Conservation (phyloP, 75 land plant species). For the Sequoia sempervirens region DNA sequence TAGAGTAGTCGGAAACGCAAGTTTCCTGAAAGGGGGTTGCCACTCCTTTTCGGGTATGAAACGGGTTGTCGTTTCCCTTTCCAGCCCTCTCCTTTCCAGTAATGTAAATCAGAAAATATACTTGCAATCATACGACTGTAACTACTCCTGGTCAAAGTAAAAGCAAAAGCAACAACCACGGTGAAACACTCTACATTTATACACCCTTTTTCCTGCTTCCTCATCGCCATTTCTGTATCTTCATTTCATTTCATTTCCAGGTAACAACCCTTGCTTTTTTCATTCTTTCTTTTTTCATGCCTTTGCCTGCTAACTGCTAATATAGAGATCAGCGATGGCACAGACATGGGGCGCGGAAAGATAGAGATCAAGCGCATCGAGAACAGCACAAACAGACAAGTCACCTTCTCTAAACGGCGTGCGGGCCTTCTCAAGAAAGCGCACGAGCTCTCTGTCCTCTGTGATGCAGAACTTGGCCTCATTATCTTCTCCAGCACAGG, state of each 20-base stretch:
- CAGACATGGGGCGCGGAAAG: slow-evolving; percentile 26
- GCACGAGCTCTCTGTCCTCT: slow-evolving; percentile 27
- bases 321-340: no score
- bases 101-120: no score
- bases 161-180: no score
- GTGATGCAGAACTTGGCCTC: slow-evolving; percentile 24
- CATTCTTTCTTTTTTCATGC: not conserved
- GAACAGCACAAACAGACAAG: slow-evolving; percentile 18
- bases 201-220: no score
- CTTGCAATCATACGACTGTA: no score
- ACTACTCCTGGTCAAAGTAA: no score
- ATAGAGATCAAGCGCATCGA: slow-evolving; percentile 35
- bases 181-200: no score
- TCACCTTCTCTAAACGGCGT: slow-evolving; percentile 28
- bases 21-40: not conserved
- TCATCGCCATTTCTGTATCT: no score
- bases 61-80: not conserved
- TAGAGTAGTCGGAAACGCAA: not conserved
- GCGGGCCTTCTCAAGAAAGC: slow-evolving; percentile 38
- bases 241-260: no score
- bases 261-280: no score
- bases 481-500: slow-evolving; percentile 31
- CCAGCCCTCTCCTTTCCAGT: not conserved
- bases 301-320: no score
- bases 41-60: not conserved